These are phyloP conservation scores for Alternaria brassicae DNA, from an alignment of 2,329 filamentous ascomycete species.

Conservation along the genomic window DNA sequence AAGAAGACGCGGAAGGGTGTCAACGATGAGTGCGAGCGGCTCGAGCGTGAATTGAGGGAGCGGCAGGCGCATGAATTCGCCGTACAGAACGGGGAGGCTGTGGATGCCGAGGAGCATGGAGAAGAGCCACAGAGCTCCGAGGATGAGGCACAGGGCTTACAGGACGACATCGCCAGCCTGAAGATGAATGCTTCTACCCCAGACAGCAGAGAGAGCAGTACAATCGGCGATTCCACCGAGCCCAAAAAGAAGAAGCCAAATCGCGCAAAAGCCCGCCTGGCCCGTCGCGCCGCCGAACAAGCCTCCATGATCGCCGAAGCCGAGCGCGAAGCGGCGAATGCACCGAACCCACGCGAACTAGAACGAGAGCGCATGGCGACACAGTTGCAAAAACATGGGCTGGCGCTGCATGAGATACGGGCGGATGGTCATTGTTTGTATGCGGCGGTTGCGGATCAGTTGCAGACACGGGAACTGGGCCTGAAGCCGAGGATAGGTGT, in stretches of 20 bases:
- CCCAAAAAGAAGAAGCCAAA: constrained; percentile 74
- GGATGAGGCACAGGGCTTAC: constrained; percentile 19
- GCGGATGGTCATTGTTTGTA: constrained; percentile 97
- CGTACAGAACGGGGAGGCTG: constrained; percentile 43
- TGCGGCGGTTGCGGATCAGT: constrained; percentile 86
- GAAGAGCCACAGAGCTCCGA: neutral
- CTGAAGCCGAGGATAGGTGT: constrained; percentile 46
- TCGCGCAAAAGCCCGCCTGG: constrained; percentile 88
- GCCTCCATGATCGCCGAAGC: constrained; percentile 73
- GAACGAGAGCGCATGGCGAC: constrained; percentile 67
- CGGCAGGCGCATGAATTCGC: constrained; percentile 61
- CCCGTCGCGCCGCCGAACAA: constrained; percentile 84
- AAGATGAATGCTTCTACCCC: constrained; percentile 6
- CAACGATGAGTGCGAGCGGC: constrained; percentile 67
- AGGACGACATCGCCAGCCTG: constrained; percentile 20
- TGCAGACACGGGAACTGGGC: constrained; percentile 57
- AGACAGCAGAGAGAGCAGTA: constrained; percentile 3
- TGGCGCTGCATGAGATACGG: constrained; percentile 79
- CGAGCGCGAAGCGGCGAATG: constrained; percentile 70
- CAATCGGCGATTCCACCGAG: constrained; percentile 5
- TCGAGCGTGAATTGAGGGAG: constrained; percentile 64
- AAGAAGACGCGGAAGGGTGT: constrained; percentile 73
- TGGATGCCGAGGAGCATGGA: constrained; percentile 19
- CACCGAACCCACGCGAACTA: constrained; percentile 49
- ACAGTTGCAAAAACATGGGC: constrained; percentile 67